Evolutionary conservation across 208 protist species (phyloP), one percentile per base, ranked within the genome.

Genomic region (Trypanosoma brucei): DNA sequence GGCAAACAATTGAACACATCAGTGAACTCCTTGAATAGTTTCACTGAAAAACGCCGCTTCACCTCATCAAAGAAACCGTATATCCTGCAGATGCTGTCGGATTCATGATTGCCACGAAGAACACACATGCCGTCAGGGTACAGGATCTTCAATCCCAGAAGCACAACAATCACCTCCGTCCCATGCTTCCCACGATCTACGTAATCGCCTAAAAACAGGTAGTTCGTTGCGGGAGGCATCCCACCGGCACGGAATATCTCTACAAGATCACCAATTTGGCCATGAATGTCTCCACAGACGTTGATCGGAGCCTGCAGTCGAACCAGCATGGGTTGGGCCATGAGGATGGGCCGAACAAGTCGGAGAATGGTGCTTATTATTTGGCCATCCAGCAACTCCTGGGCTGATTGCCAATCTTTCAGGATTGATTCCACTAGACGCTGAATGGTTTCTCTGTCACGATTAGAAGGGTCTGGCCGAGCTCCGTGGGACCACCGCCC

Each of bases 241-340:
- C 93, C 95, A 34, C 92, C 91, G 39, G 88, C 76, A 62, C 95
- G 89, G 50, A 98, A 97, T 39, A 98, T 79, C 67, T 97, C 96
- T 11, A 98, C 62, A 3, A 98, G 75, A 66, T 98, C 97, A 64
- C 90, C 96, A 60, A 95, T 98, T 74, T 98, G 97, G 22, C 97
- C 97, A 77, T 98, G 97, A 36, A 98, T 86, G 76, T 98, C 97
- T 30, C 97, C 96, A 67, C 88, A 95, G 6, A 96, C 77, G 52
- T 86, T 94, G 36, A 94, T 79, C 4, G 88, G 91, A 31, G 83
- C 88, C 36, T 89, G 40, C 7, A 93, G 50, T 30, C 62, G 55
- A 4, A 95, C 62, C 14, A 94, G 59, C 76, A 92, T 96, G 14
- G 91, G 88, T 70, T 96, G 84, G 13, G 72, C 66, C 75, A 87